Base-by-base conservation (phyloP, 805 yeast species). In the Candida coquimbonensis region DNA sequence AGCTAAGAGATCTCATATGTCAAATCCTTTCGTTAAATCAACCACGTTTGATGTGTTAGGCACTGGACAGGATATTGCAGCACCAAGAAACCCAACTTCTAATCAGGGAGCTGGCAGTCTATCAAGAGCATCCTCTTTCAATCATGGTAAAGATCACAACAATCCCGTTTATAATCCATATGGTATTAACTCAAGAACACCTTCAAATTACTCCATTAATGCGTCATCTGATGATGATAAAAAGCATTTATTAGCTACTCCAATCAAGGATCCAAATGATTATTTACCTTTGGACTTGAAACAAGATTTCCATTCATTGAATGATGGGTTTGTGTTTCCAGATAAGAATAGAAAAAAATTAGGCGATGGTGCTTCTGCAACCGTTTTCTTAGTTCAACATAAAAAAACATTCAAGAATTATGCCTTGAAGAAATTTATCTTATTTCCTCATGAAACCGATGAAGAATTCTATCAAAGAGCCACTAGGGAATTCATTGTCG, bases 301-400 rank as follows among this genome's bases (percentile, higher is more conserved):
- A 43, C 78, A 81, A 57, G 62, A 63, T 1, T 68, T 70, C 44
- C 63, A 70, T 4, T 70, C 72, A 38, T 62, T 86, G 47, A 68
- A 72, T 29, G 83, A 80, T 39, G 77, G 75, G 46, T 85, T 77
- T 56, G 76, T 71, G 37, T 52, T 74, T 17, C 68, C 72, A 3
- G 68, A 67, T 11, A 60, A 62, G 44, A 47, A 48, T 8, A 48
- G 59, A 24, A 72, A 73, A 44, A 75, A 72, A 40, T 61, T 85
- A 42, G 93, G 90, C 3, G 76, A 74, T 45, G 93, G 95, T 40
- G 90, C 90, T 4, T 77, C 85, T 3, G 76, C 87, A 6, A 75
- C 76, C 41, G 89, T 85, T 19, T 68, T 81, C 45, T 74, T 74
- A 46, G 62, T 75, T 4, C 65, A 67, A 45, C 60, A 66, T 14